A percentile compares a stretch with the other conserved stretches of the same genome.
phyloP scores from a whole-genome alignment of 352 stramenopile genomes.

The Phytopythium mirpurense region DNA sequence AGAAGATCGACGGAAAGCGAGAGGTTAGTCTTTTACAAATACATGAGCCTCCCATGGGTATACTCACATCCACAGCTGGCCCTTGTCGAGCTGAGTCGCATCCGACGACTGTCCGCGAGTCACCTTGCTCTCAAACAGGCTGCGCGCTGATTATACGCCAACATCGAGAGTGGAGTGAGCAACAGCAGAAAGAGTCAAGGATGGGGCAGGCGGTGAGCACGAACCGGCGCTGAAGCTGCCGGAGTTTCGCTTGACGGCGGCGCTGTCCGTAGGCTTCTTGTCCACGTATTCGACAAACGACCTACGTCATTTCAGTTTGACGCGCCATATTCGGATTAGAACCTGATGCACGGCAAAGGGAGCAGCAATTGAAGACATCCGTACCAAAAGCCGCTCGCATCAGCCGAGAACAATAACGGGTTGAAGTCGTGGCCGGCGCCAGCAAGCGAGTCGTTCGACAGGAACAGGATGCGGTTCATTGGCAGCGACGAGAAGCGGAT shows the following conservation, averaged over 20 bases:
- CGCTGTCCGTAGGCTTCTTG: conserved; percentile 59
- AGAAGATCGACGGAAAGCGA: not conserved
- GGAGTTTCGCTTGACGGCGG: conserved; percentile 44
- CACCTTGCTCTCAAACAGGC: conserved; percentile 85
- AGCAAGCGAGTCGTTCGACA: conserved; percentile 85
- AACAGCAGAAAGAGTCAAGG: too few species aligned
- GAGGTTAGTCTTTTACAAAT: not conserved
- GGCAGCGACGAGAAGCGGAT: conserved; percentile 86
- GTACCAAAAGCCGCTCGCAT: conserved; percentile 75
- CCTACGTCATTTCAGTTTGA: conserved; percentile 14
- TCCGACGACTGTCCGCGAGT: conserved; percentile 77
- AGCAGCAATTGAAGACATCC: not conserved
- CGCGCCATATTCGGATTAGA: not conserved
- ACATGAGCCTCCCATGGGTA: not conserved
- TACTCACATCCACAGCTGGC: conserved; percentile 76
- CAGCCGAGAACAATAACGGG: conserved; percentile 82
- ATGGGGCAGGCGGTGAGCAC: not conserved
- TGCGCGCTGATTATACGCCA: conserved; percentile 32
- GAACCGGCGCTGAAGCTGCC: conserved; percentile 67
- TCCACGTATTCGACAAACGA: conserved; percentile 73
- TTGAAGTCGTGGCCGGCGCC: conserved; percentile 92
- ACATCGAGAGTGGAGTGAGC: not conserved
- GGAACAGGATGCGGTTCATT: conserved; percentile 82
- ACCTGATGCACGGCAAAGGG: not conserved
- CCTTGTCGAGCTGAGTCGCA: conserved; percentile 76